Conservation (phyloP, 2,329 filamentous ascomycete genomes). For the Coniella lustricola region DNA sequence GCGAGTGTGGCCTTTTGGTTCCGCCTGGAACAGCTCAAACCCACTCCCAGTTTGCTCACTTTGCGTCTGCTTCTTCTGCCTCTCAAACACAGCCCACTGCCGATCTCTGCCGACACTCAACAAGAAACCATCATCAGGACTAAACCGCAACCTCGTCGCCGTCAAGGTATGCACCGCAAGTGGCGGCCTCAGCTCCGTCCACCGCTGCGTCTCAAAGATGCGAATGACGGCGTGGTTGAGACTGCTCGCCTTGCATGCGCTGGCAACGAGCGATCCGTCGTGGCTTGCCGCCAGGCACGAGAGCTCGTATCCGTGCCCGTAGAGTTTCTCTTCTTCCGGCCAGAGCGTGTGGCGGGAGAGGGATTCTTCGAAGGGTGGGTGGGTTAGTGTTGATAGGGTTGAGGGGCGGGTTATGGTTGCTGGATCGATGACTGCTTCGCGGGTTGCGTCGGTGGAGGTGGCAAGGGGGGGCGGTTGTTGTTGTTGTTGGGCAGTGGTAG, state of each 20-base stretch:
- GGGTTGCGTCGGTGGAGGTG: conserved; percentile 9
- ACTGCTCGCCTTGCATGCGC: conserved; percentile 86
- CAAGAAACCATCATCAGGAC: conserved; percentile 62
- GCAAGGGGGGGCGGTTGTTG: conserved; percentile 26
- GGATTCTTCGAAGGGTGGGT: conserved; percentile 83
- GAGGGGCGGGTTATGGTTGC: conserved; percentile 47
- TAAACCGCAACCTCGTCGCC: conserved; percentile 76
- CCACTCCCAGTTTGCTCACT: conserved; percentile 25
- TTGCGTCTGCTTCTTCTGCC: conserved; percentile 28
- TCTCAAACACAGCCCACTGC: conserved; percentile 79
- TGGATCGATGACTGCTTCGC: conserved; percentile 21
- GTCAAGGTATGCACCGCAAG: conserved; percentile 83
- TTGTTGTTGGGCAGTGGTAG: conserved; percentile 22
- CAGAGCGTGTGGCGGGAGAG: conserved; percentile 86
- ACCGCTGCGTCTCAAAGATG: conserved; percentile 77
- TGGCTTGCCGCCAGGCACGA: conserved; percentile 75
- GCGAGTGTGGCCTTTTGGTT: conserved; percentile 78
- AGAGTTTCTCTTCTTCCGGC: conserved; percentile 94
- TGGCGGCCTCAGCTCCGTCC: conserved; percentile 81
- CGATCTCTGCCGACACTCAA: conserved; percentile 87
- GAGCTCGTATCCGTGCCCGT: conserved; percentile 96
- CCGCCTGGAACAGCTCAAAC: conserved; percentile 56
- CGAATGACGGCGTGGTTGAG: conserved; percentile 92
- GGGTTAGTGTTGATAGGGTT: conserved; percentile 50
- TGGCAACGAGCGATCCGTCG: conserved; percentile 71